Evolutionary conservation across 1,284 basidiomycete genomes (phyloP), one percentile per base, ranked within the genome.

Genomic region (Apiotrichum laibachii): DNA sequence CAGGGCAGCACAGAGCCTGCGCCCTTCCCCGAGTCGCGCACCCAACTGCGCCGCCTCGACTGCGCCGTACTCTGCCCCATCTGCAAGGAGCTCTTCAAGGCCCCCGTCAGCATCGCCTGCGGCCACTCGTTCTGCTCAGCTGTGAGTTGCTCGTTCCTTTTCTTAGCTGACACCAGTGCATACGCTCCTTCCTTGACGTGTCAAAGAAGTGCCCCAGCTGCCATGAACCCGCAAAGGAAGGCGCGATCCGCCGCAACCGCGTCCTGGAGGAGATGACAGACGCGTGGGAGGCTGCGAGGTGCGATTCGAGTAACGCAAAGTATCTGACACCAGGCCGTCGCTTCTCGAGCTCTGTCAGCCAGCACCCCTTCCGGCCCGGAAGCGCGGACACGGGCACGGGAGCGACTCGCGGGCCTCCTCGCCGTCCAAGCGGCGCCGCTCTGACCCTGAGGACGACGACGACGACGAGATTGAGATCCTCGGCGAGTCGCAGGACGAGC

Each of bases 121-220:
- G 77, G 77, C 16, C 77, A 78, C 57, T 71, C 69, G 1, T 78
- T 78, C 70, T 78, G 77, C 63, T 78, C 77, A 7, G 62, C 70
- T 21, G 77, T 77, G 50, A 60, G 77, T 66, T 15, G 13, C 11
- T 21, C n/a, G 21, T 40, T 13, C 13, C 16, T 5, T 15, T 22
- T 13, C 33, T n/a, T 4, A 34, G 19, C 52, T 51, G 26, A 31
- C 26, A 33, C 1, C 56, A 76, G 75, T 77, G 75, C 47, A 77
- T 77, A 19, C 64, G 72, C 15, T 68, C 67, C 3, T 73, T 66
- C 2, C 61, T 77, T 5, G 68, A 72, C 33, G 64, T 60, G 12
- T 42, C 61, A 37, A 65, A 62, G 54, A 55, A 57, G 53, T 77
- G 75, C 51, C 75, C 75, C 5, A 64, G 58, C 33, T 77, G 75